Base-by-base conservation (phyloP, 768 basidiomycete species). In the Leccinum variicolor region DNA sequence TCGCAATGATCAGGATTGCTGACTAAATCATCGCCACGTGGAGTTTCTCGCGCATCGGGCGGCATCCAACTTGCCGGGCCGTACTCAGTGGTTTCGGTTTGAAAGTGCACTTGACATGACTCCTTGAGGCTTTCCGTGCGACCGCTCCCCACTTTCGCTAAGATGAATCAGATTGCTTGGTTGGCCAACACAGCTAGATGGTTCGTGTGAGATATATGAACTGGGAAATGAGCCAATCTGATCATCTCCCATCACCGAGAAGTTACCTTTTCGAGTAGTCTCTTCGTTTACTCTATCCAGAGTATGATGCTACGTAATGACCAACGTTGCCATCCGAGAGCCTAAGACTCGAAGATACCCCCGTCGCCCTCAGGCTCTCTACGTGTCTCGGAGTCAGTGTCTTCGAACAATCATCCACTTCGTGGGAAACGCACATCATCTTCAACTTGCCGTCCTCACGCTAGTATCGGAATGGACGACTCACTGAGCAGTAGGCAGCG, bases 11-110 rank as follows among this genome's bases (percentile, higher is more conserved):
- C 43, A 50, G 39, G 26, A 50, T 41, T 53, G 51, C 41, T 62
- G 61, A 62, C 58, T 55, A 55, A 61, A 11, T 17, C 46, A 39
- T 25, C 3, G 43, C 34, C 48, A 46, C 50, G 46, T 48, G 14
- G 15, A 17, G 11, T 48, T 47, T 26, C 25, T 47, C 25, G 15
- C n/a, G 14, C 14, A 47, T 46, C 45, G 21, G 34, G 34, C 33
- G 13, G 33, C 31, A 14, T 29, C 10, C 31, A 33, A 33, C 31
- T 33, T 13, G 31, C 31, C 31, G 31, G 31, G 31, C 31, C 31
- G 13, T 5, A 33, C 31, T 33, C 13, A 33, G 13, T 31, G 34
- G 34, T 34, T 34, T 34, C 13, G 33, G 33, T 15, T 34, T 34
- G 34, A 34, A 34, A 34, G 6, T 34, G 15, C 15, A 8, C 34